Base-by-base conservation (phyloP, 163 green algal genomes). In the Chlamydomonas reinhardtii region DNA sequence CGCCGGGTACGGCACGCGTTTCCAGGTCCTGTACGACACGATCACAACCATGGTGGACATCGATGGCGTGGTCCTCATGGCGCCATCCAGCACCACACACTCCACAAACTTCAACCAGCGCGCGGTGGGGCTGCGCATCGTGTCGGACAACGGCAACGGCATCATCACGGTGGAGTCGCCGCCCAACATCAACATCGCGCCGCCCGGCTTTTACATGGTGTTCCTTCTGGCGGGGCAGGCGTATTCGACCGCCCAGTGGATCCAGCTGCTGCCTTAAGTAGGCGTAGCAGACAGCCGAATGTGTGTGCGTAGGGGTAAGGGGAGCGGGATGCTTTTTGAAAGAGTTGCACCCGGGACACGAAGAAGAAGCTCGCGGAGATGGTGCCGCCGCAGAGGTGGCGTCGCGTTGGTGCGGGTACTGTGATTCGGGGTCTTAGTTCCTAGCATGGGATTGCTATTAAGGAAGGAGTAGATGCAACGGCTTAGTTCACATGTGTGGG, bases 101-200 rank as follows among this genome's bases (percentile, higher is more conserved):
- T 88, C 73, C 0, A 90, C 87, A 43, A 92, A 92, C 75, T 90
- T 82, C 35, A 90, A 92, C 74, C 89, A 92, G 75, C 84, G 89
- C 29, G 89, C 84, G 15, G 80, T 92, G 62, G 83, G 73, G 35
- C 70, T 90, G 25, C 29, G 54, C 4, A 76, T 87, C 25, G 12
- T 82, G n/a, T 37, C n/a, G n/a, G 59, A 87, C 61, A 31, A 87
- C 31, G 31, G 25, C 29, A 34, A 25, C 29, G 69, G 76, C 25
- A 54, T 22, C 29, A 43, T 86, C 56, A 61, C 22, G 71, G 19
- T 90, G 61, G 54, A 61, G 43, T 69, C 12, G 11, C 85, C 85
- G 71, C 85, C 85, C 71, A 80, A 83, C 64, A 29, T 31, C 59
- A 81, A 83, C 78, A 71, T 90, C n/a, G 85, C 85, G 22, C 76